A percentile compares a stretch with the other conserved stretches of the same genome.
phyloP scores from a whole-genome alignment of 2,329 filamentous ascomycete genomes.

The Curvularia spicifera region DNA sequence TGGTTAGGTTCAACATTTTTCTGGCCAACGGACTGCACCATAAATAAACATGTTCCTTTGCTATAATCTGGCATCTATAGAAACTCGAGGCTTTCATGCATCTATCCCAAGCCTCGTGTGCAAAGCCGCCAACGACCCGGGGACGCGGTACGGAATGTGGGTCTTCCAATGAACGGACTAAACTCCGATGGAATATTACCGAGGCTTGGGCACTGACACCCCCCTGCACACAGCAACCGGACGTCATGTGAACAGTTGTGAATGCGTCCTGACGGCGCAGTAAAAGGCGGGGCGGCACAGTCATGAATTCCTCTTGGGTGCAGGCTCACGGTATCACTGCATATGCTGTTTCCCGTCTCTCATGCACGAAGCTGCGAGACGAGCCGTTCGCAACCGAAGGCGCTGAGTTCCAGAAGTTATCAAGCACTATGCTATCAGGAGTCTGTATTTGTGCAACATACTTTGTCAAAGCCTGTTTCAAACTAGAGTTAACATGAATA shows the following conservation, averaged over 20 bases:
- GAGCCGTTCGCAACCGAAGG: background rate
- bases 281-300: conserved; percentile 7
- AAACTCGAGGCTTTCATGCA: background rate
- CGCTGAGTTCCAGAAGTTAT: background rate
- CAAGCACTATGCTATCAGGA: background rate
- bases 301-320: background rate
- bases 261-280: conserved; percentile 11
- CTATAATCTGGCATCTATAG: background rate
- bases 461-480: background rate
- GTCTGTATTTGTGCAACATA: background rate
- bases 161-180: conserved; percentile 19
- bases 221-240: conserved; percentile 3
- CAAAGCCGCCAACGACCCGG: conserved; percentile 17
- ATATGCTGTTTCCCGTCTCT: background rate
- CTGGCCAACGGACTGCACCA: too few species aligned
- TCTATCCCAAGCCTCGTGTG: conserved; percentile 8
- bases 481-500: background rate
- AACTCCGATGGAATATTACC: conserved; percentile 24
- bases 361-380: background rate
- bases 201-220: conserved; percentile 19
- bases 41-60: background rate
- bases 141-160: conserved; percentile 18
- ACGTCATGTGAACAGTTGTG: conserved; percentile 19
- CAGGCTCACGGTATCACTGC: background rate
- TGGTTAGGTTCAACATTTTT: background rate